Conservation (phyloP, 2,329 filamentous ascomycete species). For the Ceratocystis cubensis region DNA sequence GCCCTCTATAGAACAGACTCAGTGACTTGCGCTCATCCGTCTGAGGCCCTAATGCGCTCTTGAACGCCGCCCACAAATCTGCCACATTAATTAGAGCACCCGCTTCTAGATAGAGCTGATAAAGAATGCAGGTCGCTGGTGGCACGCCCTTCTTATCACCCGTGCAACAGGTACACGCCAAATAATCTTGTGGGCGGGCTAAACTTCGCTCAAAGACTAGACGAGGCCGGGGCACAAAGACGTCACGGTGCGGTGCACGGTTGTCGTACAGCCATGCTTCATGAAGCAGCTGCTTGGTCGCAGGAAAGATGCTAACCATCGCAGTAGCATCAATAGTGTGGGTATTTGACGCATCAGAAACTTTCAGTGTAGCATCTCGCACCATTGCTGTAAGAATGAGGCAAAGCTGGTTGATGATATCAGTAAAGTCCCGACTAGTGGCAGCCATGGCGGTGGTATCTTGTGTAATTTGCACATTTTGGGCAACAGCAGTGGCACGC, state of each 20-base stretch:
- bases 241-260: slow-evolving; percentile 54
- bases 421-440: slow-evolving; percentile 58
- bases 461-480: slow-evolving; percentile 67
- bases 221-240: slow-evolving; percentile 63
- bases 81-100: slow-evolving; percentile 65
- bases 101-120: slow-evolving; percentile 67
- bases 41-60: slow-evolving; percentile 43
- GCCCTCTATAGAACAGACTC: slow-evolving; percentile 68
- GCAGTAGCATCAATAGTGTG: slow-evolving; percentile 26
- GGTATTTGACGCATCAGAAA: neutral
- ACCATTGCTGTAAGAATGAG: slow-evolving; percentile 26
- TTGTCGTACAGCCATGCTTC: slow-evolving; percentile 69
- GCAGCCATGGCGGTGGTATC: slow-evolving; percentile 59
- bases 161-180: slow-evolving; percentile 57
- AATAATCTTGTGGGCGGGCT: slow-evolving; percentile 61
- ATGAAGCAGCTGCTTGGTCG: slow-evolving; percentile 44
- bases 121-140: slow-evolving; percentile 60
- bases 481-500: slow-evolving; percentile 66
- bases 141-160: slow-evolving; percentile 30
- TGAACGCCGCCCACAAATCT: slow-evolving; percentile 69
- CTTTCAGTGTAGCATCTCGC: slow-evolving; percentile 29
- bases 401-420: slow-evolving; percentile 39
- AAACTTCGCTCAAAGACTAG: slow-evolving; percentile 59
- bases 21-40: slow-evolving; percentile 44
- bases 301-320: slow-evolving; percentile 26